phyloP scores from a whole-genome alignment of 2,329 filamentous ascomycete genomes.

The Neocucurbitaria cava region DNA sequence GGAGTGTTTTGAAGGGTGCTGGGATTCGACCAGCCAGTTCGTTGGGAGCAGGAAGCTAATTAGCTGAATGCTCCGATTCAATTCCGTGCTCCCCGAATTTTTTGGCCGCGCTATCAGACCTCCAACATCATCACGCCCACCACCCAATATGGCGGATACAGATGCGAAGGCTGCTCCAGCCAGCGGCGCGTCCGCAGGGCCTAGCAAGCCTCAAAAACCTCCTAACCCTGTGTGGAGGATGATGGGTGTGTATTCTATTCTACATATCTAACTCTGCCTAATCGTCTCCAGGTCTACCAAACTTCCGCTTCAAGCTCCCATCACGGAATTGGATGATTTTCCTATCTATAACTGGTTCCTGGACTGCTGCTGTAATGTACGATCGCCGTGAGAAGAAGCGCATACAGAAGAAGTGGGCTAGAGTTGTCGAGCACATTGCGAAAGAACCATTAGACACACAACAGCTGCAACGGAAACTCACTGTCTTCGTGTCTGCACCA shows the following conservation, averaged over 20 bases:
- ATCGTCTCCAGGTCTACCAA: conserved; percentile 72
- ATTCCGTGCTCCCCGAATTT: conserved; percentile 32
- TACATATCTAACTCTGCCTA: conserved; percentile 8
- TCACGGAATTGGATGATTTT: conserved; percentile 99
- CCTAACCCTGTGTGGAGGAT: conserved; percentile 49
- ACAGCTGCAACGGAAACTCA: conserved; percentile 81
- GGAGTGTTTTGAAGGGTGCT: neutral
- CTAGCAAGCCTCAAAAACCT: conserved; percentile 38
- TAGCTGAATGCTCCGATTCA: conserved; percentile 12
- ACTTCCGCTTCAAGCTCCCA: conserved; percentile 81
- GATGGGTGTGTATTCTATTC: conserved; percentile 41
- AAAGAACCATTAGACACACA: conserved; percentile 75
- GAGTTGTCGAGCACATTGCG: conserved; percentile 82
- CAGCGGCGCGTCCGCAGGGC: conserved; percentile 26
- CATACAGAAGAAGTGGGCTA: conserved; percentile 84
- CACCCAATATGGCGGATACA: conserved; percentile 38
- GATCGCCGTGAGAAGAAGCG: conserved; percentile 90
- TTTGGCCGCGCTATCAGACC: conserved; percentile 26
- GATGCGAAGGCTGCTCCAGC: conserved; percentile 37
- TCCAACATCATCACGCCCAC: conserved; percentile 19
- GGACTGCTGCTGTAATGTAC: conserved; percentile 84
- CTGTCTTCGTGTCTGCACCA: conserved; percentile 83
- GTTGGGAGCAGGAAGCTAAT: neutral
- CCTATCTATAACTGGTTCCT: conserved; percentile 76
- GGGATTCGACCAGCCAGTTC: neutral